These are phyloP conservation scores for Pecoramyces ruminantium DNA, from an alignment of 192 early-diverging fungal genomes.

Conservation along the genomic window DNA sequence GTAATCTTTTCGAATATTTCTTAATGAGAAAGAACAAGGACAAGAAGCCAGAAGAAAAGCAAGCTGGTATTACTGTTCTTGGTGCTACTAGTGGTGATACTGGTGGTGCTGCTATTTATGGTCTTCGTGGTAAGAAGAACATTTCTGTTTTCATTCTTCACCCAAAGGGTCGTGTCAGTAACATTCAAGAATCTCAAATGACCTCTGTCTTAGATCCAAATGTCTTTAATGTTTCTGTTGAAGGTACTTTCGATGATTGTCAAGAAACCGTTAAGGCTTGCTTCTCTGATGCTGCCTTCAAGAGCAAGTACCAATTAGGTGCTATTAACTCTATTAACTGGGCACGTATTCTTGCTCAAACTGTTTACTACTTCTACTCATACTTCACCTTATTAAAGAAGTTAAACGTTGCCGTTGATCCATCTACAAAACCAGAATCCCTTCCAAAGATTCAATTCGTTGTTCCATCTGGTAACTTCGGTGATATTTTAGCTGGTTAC, in stretches of 20 bases:
- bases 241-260: conserved; percentile 96
- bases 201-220: conserved; percentile 84
- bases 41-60: conserved; percentile 20
- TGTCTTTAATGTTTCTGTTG: conserved; percentile 80
- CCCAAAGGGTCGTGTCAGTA: conserved; percentile 74
- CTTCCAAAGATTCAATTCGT: conserved; percentile 20
- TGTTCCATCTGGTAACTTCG: conserved; percentile 98
- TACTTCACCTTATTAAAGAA: conserved; percentile 38
- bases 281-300: conserved; percentile 65
- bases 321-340: conserved; percentile 99
- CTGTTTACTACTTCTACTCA: conserved; percentile 85
- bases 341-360: conserved; percentile 93
- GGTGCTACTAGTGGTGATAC: conserved; percentile 96
- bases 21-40: conserved; percentile 39
- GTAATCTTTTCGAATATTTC: conserved; percentile 97
- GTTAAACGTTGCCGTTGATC: not conserved
- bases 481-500: conserved; percentile 79
- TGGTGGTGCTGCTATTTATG: conserved; percentile 95
- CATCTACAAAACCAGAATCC: not conserved
- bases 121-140: conserved; percentile 80
- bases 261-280: conserved; percentile 82
- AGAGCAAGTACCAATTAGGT: conserved; percentile 56
- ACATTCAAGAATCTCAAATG: conserved; percentile 98
- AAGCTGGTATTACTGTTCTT: conserved; percentile 54
- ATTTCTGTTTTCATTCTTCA: conserved; percentile 86